A percentile compares a stretch with the other conserved stretches of the same genome.
Conservation (phyloP, 1,284 basidiomycete species). For the Fomitiporia mediterranea region DNA sequence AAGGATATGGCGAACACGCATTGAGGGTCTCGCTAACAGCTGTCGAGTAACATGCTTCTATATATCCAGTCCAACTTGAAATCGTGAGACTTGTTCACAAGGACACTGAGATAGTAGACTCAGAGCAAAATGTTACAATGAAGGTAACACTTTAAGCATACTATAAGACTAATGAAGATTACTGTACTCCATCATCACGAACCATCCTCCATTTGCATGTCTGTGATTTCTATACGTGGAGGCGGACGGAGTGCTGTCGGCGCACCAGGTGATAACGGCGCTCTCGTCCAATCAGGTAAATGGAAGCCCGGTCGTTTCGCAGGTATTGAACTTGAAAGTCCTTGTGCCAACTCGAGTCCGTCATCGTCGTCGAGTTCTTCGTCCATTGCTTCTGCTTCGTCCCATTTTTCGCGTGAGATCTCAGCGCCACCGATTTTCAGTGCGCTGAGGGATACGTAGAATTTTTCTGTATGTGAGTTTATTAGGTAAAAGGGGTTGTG, state of each 20-base stretch:
- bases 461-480: not conserved
- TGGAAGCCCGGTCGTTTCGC: conserved; percentile 33
- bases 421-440: conserved; percentile 84
- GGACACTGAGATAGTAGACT: too few species aligned
- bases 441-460: conserved; percentile 37
- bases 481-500: conserved; percentile 12
- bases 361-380: conserved; percentile 43
- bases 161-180: too few species aligned
- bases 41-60: too few species aligned
- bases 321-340: conserved; percentile 30
- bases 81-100: too few species aligned
- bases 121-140: too few species aligned
- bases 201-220: conserved; percentile 32
- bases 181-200: conserved; percentile 27
- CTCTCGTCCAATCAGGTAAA: conserved; percentile 78
- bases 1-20: too few species aligned
- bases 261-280: conserved; percentile 55
- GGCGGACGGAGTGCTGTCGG: conserved; percentile 41
- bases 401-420: conserved; percentile 79
- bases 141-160: too few species aligned
- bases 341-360: conserved; percentile 23
- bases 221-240: conserved; percentile 30
- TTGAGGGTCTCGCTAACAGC: too few species aligned
- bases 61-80: too few species aligned
- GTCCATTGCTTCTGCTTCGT: conserved; percentile 53